Conservation (phyloP, 768 basidiomycete species). For the Suillus brevipes region DNA sequence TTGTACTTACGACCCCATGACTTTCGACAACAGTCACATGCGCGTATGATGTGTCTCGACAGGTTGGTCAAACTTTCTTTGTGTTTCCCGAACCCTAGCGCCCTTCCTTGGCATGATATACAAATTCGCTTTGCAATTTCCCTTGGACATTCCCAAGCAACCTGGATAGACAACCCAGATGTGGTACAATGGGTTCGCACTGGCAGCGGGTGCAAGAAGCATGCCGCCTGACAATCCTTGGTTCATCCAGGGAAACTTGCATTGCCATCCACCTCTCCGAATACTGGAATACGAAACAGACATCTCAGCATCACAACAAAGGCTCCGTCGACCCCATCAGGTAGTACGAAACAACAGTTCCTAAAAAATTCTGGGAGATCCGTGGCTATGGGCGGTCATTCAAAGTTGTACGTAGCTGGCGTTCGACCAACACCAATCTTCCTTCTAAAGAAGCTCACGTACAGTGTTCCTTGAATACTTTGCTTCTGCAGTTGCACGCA, state of each 20-base stretch:
- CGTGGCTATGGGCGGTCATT: constrained; percentile 42
- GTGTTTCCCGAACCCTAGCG: constrained; percentile 47
- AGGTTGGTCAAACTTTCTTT: background rate
- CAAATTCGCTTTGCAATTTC: constrained; percentile 50
- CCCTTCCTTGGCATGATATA: constrained; percentile 87
- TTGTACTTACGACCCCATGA: background rate
- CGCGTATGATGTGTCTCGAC: background rate
- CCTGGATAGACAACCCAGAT: constrained; percentile 35
- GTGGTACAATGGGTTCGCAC: constrained; percentile 74
- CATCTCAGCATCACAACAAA: constrained; percentile 87
- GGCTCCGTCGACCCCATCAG: constrained; percentile 67
- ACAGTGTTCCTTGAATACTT: background rate
- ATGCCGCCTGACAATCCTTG: constrained; percentile 72
- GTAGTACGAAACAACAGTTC: constrained; percentile 81
- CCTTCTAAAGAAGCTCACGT: background rate
- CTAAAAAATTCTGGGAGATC: constrained; percentile 63
- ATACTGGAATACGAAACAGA: constrained; percentile 72
- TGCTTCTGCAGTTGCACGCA: background rate
- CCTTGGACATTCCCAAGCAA: constrained; percentile 59
- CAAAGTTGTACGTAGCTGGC: constrained; percentile 74
- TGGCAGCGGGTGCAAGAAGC: constrained; percentile 74
- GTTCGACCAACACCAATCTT: constrained; percentile 51
- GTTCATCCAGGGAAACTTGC: background rate
- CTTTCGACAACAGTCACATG: background rate
- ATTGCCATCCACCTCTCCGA: constrained; percentile 66